Percentiles rank a stretch among this genome's conserved stretches.
Conservation (phyloP, 805 yeast genomes). For the Yarrowia sp. region DNA sequence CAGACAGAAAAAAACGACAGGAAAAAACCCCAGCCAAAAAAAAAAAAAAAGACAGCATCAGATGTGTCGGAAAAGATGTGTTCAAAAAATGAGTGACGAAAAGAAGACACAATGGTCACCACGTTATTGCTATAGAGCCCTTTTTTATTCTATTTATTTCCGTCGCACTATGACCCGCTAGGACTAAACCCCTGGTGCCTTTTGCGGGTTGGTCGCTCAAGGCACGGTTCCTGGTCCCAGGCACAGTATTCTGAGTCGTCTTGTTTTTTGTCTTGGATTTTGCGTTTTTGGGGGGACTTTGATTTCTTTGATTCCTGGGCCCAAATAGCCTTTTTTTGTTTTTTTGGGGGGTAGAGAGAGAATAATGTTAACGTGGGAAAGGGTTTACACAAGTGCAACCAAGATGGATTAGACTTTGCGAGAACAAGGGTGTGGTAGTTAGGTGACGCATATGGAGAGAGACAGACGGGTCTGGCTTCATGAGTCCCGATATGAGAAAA, state of each 20-base stretch:
- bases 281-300: neutral
- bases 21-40: neutral
- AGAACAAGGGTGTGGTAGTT: neutral
- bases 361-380: neutral
- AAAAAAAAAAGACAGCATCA: neutral
- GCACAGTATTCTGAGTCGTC: neutral
- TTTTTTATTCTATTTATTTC: too few relatives aligned
- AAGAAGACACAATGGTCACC: too few relatives aligned
- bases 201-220: neutral
- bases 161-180: neutral
- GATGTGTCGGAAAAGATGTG: too few relatives aligned
- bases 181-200: constrained; percentile 1
- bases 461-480: too few relatives aligned
- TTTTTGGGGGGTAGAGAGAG: too few relatives aligned
- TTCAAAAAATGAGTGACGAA: too few relatives aligned
- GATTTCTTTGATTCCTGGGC: neutral
- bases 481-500: too few relatives aligned
- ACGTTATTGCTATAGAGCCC: too few relatives aligned
- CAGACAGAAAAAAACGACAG: too few relatives aligned
- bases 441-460: too few relatives aligned
- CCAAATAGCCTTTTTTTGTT: too few relatives aligned
- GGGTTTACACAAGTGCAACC: neutral
- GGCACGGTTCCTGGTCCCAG: constrained; percentile 24
- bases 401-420: neutral
- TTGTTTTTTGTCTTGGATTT: neutral